Base-by-base conservation (phyloP, 2,329 filamentous ascomycete genomes). In the Eutypa lata region DNA sequence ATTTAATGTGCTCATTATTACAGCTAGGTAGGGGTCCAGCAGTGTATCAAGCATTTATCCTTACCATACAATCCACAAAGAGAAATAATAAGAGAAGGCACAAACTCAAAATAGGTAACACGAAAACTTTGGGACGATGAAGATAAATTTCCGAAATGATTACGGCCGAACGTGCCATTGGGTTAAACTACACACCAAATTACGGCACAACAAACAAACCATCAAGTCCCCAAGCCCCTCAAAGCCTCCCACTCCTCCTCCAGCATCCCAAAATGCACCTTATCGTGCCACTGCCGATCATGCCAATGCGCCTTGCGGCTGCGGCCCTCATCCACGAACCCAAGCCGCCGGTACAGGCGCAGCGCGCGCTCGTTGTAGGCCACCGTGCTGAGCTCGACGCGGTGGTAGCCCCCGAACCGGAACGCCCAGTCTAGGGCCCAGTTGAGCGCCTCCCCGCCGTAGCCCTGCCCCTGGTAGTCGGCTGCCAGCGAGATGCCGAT, bases 371-470 rank as follows among this genome's bases (percentile, higher is more conserved):
- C 61, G 47, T 80, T 81, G 49, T 69, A 79, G 8, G 60, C 69
- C 33, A 74, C 70, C 0, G 70, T 70, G 3, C 61, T 57, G 7
- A 80, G 68, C 11, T 59, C 62, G 18, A 80, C 71, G 4, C 72
- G 64, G 55, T 80, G 77, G 62, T 77, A 58, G 0, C 72, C 73
- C 1, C 68, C 75, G n/a, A 65, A 64, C 6, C 61, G 57, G 55
- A 81, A 81, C 0, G 72, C 72, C 70, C 76, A 80, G 22, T 75
- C 68, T 3, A 78, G 56, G 0, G 63, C 70, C 76, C 76, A 81
- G 24, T 66, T 64, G 44, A 80, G 73, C 1, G 74, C 72, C 57
- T 80, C 77, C 7, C 57, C 60, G 1, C 77, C 77, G 50, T 79
- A 80, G 0, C 77, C 76, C 19, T 67, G 57, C 0, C 67, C 64